Evolutionary conservation across 177 flowering plant species (phyloP), one percentile per base, ranked within the genome.

Genomic region (Vitis hybrid): DNA sequence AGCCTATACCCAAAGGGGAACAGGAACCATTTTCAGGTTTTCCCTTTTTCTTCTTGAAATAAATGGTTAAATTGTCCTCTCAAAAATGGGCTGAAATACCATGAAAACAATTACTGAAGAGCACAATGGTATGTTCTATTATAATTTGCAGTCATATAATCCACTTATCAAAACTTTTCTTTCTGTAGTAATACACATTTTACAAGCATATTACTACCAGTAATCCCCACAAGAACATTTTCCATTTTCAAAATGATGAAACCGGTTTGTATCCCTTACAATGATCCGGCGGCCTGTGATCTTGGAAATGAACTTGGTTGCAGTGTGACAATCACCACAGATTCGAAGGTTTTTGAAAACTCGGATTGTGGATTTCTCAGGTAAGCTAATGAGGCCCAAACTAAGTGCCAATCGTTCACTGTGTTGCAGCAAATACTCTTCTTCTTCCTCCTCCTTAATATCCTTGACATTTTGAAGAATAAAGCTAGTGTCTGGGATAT

Each of bases 191-290:
- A 3, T 61, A 11, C 16, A 33, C 8, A 29, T 26, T 53, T 21
- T 16, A 29, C 51, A 55, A 31, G n/a, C 51, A 22, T 52, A 12
- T 12, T 12, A 16, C 64, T 76, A 76, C 79, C 79, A 77, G 56
- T 61, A 74, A 64, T 78, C 78, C 49, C 71, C 69, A 67, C 78
- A 78, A 31, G 81, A 78, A 56, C 81, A 78, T 12, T 60, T 21
- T 62, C 81, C 81, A 68, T 71, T 61, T 71, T 71, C 68, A 45
- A 79, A 79, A 70, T 79, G 79, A 73, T 79, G 81, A 67, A 76
- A 79, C 8, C 79, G 65, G 51, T 74, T 79, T 29, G 77, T 70
- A 50, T 79, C 82, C 64, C 82, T 76, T 29, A 74, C 69, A 68
- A 76, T 71, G 60, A 79, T 76, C 9, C 58, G 22, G 5, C 82